Evolutionary conservation across 2,329 filamentous ascomycete species (phyloP).

Genomic region (Talaromyces sp.): DNA sequence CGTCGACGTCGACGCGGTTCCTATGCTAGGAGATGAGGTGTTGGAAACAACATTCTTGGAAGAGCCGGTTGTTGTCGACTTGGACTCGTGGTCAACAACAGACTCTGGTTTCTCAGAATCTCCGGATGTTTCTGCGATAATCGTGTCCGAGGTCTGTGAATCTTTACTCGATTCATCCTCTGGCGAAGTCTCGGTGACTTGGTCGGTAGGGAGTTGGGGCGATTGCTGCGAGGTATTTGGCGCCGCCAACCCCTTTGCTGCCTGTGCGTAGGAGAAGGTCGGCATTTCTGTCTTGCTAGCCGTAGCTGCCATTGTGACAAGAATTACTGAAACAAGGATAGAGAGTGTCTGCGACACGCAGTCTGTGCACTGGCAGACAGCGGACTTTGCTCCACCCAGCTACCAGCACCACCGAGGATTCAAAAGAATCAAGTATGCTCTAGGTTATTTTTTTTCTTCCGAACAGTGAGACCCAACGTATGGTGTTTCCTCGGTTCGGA

Average conservation of each 20-base stretch:
- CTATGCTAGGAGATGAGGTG: conserved; percentile 52
- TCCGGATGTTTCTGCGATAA: conserved; percentile 43
- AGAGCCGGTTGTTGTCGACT: conserved; percentile 21
- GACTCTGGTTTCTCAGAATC: conserved; percentile 35
- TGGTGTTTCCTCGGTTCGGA: background rate
- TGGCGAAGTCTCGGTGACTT: conserved; percentile 25
- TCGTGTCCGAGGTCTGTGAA: conserved; percentile 27
- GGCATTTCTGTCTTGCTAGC: conserved; percentile 43
- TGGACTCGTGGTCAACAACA: conserved; percentile 29
- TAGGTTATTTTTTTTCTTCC: background rate
- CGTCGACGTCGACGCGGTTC: conserved; percentile 50
- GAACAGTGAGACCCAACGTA: background rate
- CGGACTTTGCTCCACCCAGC: conserved; percentile 10
- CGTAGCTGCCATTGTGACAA: conserved; percentile 37
- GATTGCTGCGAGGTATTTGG: conserved; percentile 38
- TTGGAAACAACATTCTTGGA: conserved; percentile 33
- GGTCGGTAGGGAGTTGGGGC: conserved; percentile 37
- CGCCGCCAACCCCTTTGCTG: conserved; percentile 72
- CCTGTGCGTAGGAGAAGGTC: conserved; percentile 90
- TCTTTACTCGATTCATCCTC: conserved; percentile 26
- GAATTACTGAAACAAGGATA: background rate
- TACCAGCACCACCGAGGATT: conserved; percentile 11
- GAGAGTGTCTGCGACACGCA: conserved; percentile 1
- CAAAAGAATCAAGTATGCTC: background rate
- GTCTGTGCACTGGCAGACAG: conserved; percentile 9